Conservation (phyloP, 2,329 filamentous ascomycete species). For the Xylaria multiplex region DNA sequence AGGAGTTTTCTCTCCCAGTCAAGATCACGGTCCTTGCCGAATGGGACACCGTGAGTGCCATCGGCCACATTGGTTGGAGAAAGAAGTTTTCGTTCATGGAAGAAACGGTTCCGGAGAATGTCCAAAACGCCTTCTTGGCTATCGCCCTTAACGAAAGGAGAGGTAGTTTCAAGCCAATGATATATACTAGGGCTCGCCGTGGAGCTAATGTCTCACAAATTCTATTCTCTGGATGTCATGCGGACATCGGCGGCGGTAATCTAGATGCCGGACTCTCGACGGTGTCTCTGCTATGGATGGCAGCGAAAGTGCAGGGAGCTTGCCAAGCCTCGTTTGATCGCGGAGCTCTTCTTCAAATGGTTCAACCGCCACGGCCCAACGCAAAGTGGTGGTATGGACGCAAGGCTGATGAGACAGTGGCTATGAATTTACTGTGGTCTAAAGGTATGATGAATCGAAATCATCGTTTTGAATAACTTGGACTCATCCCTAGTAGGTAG, state of each 20-base stretch:
- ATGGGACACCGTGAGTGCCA: conserved; percentile 29
- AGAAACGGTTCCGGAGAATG: conserved; percentile 20
- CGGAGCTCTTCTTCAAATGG: conserved; percentile 27
- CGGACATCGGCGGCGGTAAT: conserved; percentile 22
- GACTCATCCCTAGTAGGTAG: conserved; percentile 12
- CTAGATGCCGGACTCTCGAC: conserved; percentile 25
- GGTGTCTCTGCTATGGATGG: conserved; percentile 26
- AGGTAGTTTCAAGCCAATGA: conserved; percentile 26
- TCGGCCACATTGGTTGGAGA: conserved; percentile 20
- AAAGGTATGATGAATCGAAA: conserved; percentile 13
- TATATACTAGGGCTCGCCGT: conserved; percentile 13
- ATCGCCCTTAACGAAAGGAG: conserved; percentile 28
- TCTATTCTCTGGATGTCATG: conserved; percentile 21
- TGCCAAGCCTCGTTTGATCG: conserved; percentile 20
- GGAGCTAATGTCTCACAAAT: conserved; percentile 20
- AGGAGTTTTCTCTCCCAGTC: conserved; percentile 20
- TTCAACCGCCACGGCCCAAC: conserved; percentile 25
- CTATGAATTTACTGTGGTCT: conserved; percentile 26
- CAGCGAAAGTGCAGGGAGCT: conserved; percentile 15
- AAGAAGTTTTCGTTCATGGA: conserved; percentile 26
- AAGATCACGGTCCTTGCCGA: conserved; percentile 27
- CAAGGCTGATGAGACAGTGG: conserved; percentile 21
- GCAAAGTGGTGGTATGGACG: conserved; percentile 27
- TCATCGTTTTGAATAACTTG: neutral
- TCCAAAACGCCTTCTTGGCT: conserved; percentile 25